Evolutionary conservation across 2,329 filamentous ascomycete species (phyloP).

Genomic region (Lachnellula subtilissima): DNA sequence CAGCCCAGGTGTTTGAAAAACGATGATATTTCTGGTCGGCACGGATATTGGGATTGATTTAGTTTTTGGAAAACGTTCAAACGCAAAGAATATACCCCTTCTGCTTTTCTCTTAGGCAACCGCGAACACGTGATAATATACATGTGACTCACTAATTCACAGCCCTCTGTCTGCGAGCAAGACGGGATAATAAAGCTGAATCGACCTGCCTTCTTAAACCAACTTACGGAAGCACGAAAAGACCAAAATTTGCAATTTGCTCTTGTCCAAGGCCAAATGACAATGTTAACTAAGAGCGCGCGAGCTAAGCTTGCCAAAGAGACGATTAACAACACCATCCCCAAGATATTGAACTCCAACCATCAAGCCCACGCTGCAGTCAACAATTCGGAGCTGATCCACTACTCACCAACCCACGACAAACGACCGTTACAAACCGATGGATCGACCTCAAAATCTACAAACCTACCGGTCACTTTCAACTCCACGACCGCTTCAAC

Average conservation of each 20-base stretch:
- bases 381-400: slow-evolving; percentile 15
- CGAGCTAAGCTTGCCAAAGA: slow-evolving; percentile 22
- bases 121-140: no score
- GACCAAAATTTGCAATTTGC: not conserved
- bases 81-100: not conserved
- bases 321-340: slow-evolving; percentile 21
- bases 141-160: no score
- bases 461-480: no score
- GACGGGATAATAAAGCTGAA: no score
- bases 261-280: not conserved
- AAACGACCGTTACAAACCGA: not conserved
- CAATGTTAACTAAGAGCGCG: slow-evolving; percentile 12
- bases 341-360: slow-evolving; percentile 16
- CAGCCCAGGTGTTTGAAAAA: slow-evolving; percentile 40
- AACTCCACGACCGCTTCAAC: no score
- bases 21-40: slow-evolving; percentile 3
- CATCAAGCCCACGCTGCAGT: slow-evolving; percentile 11
- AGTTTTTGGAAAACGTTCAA: not conserved
- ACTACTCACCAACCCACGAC: slow-evolving; percentile 4
- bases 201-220: not conserved
- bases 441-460: not conserved
- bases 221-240: not conserved
- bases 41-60: slow-evolving; percentile 11
- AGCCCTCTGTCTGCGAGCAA: no score
- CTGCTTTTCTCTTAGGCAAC: not conserved